Percentiles rank a stretch among this genome's conserved stretches.
Evolutionary conservation across 2,329 filamentous ascomycete genomes (phyloP).

Genomic region (Monosporascus sp.): DNA sequence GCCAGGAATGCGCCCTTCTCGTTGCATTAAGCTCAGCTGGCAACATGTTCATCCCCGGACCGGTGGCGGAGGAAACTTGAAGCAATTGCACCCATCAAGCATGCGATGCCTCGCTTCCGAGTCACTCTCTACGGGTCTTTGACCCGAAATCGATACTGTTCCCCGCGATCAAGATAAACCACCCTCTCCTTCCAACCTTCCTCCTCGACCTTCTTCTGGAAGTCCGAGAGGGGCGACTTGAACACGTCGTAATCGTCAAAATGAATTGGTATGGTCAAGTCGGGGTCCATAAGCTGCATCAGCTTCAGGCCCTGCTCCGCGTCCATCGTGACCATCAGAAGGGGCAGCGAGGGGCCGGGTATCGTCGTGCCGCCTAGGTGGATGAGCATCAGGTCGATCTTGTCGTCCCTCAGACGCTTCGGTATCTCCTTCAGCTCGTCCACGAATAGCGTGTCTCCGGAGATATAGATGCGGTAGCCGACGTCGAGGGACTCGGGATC

Average conservation of each 20-base stretch:
- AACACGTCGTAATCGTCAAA: slow-evolving; percentile 63
- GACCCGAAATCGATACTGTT: slow-evolving; percentile 52
- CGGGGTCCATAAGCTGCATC: slow-evolving; percentile 54
- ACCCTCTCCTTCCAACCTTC: slow-evolving; percentile 48
- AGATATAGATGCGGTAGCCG: slow-evolving; percentile 61
- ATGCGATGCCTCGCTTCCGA: no score
- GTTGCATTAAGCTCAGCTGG: no score
- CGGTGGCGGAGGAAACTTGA: no score
- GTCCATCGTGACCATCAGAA: slow-evolving; percentile 68
- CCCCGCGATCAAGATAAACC: slow-evolving; percentile 56
- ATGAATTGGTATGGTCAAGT: slow-evolving; percentile 60
- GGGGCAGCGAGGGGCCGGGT: slow-evolving; percentile 50
- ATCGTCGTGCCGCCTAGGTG: slow-evolving; percentile 64
- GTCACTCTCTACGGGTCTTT: no score
- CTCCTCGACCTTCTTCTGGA: slow-evolving; percentile 49
- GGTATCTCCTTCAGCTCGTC: slow-evolving; percentile 60
- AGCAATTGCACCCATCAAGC: no score
- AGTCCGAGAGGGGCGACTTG: slow-evolving; percentile 53
- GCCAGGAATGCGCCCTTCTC: no score
- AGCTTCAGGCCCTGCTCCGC: slow-evolving; percentile 57
- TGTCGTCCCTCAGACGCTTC: slow-evolving; percentile 44
- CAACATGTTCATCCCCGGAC: no score
- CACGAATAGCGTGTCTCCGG: slow-evolving; percentile 59
- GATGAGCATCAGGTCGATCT: slow-evolving; percentile 62
- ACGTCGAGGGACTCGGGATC: slow-evolving; percentile 31